Percentiles rank a stretch among this genome's conserved stretches.
These are phyloP conservation scores for Fomes fomentarius DNA, from an alignment of 1,284 basidiomycete genomes.

Conservation along the genomic window DNA sequence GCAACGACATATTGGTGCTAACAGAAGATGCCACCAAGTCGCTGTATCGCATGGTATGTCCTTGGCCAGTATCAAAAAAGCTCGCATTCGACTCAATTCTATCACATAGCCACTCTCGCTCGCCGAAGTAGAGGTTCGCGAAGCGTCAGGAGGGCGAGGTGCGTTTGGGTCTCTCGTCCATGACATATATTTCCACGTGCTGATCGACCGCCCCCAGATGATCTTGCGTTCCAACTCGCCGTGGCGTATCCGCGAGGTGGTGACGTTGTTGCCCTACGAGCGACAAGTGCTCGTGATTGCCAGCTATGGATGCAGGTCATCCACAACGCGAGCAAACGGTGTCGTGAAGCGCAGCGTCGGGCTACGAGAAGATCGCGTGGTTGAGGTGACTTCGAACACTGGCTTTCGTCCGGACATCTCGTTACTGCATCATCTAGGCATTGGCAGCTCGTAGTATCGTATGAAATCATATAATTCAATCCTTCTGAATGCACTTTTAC, in stretches of 20 bases:
- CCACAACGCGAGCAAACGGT: slow-evolving; percentile 40
- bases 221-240: slow-evolving; percentile 63
- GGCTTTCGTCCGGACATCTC: too few relatives aligned
- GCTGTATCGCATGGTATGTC: slow-evolving; percentile 80
- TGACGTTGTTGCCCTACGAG: slow-evolving; percentile 67
- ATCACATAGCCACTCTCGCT: slow-evolving; percentile 63
- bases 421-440: too few relatives aligned
- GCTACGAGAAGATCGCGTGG: slow-evolving; percentile 23
- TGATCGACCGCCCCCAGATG: slow-evolving; percentile 50
- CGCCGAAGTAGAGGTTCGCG: slow-evolving; percentile 64
- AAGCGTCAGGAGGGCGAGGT: slow-evolving; percentile 54
- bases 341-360: slow-evolving; percentile 41
- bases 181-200: not conserved
- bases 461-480: too few relatives aligned
- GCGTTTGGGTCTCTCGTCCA: slow-evolving; percentile 19
- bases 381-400: too few relatives aligned
- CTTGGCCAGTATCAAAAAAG: not conserved
- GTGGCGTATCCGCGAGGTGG: slow-evolving; percentile 77
- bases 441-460: too few relatives aligned
- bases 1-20: slow-evolving; percentile 81
- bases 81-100: not conserved
- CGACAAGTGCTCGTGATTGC: slow-evolving; percentile 65
- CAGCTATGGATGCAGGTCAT: slow-evolving; percentile 64
- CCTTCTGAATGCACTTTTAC: too few relatives aligned
- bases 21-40: slow-evolving; percentile 69